A percentile compares a stretch with the other conserved stretches of the same genome.
Evolutionary conservation across 2,329 filamentous ascomycete species (phyloP).

Genomic region (Nannizziopsis barbatae): DNA sequence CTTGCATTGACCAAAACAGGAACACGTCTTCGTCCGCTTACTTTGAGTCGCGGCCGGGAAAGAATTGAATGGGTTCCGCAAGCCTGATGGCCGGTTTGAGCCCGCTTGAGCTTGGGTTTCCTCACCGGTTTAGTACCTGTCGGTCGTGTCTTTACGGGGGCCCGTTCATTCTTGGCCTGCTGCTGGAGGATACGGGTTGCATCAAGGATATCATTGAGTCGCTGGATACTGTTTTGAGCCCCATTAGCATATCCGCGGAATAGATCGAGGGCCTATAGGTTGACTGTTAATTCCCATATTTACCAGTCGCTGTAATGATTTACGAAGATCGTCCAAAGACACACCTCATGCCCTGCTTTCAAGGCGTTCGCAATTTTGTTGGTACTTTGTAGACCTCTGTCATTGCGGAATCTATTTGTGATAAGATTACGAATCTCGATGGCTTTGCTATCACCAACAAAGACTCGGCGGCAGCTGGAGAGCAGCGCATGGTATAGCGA

Average conservation of each 20-base stretch:
- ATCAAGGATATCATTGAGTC: constrained; percentile 22
- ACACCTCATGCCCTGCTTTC: constrained; percentile 34
- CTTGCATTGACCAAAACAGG: constrained; percentile 34
- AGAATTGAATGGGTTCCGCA: constrained; percentile 27
- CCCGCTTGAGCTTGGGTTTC: constrained; percentile 20
- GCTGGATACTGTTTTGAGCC: constrained; percentile 19
- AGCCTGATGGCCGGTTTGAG: constrained; percentile 23
- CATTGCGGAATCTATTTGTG: constrained; percentile 30
- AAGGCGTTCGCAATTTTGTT: constrained; percentile 30
- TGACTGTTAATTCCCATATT: background rate
- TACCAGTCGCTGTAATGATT: background rate
- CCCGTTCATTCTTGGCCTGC: constrained; percentile 18
- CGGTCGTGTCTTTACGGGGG: constrained; percentile 5
- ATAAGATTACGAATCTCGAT: constrained; percentile 23
- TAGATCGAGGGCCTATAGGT: constrained; percentile 29
- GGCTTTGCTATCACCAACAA: constrained; percentile 18
- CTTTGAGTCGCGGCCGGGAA: constrained; percentile 25
- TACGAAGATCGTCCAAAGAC: background rate
- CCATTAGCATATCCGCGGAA: constrained; percentile 26
- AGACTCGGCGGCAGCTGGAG: constrained; percentile 30
- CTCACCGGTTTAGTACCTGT: background rate
- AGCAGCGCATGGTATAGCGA: constrained; percentile 38
- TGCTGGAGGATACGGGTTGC: constrained; percentile 17
- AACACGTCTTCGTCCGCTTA: constrained; percentile 30
- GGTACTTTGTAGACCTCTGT: constrained; percentile 30